Evolutionary conservation across 306 rosid species (phyloP), one percentile per base, ranked within the genome.

Genomic region (Lathyrus tuberosus): DNA sequence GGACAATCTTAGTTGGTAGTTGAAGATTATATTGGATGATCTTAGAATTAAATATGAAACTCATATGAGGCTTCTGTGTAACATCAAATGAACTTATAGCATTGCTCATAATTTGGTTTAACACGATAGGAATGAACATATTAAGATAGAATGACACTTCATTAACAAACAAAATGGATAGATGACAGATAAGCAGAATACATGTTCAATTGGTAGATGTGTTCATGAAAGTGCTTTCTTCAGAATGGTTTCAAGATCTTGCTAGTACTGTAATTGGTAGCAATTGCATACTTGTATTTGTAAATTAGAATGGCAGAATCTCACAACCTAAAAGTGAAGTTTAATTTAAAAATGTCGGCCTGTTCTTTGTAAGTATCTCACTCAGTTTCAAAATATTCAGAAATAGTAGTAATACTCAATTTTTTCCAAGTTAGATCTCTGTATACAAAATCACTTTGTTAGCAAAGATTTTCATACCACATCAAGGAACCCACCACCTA

Each of bases 231-330:
- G 17, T 22, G 37, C 9, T 54, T 54, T 14, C 37, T 24, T 6
- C 16, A 54, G 35, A 54, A 54, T 24, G 16, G 4, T 54, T 24
- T 54, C 62, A 54, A 24, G 62, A 54, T 54, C 62, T 54, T 54
- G 16, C 37, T 26, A 56, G 62, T 5, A 56, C 8, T 52, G 31
- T 46, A n/a, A 46, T 46, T 51, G 16, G 57, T 8, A 51, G 3
- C 13, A 51, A 51, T 51, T 6, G 26, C 57, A 8, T 51, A 41
- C 46, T 17, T 16, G 24, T 49, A 7, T n/a, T 30, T 28, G 67
- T 61, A 37, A 16, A 61, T 17, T 37, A 16, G 22, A 17, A 31
- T 26, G n/a, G 30, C 3, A 61, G n/a, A 35, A 61, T 37, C 28
- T 56, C 18, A 61, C 31, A 31, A 37, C 8, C 41, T 30, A 15